These are phyloP conservation scores for Ophiocordyceps robertsii DNA, from an alignment of 2,329 filamentous ascomycete genomes.

Conservation along the genomic window DNA sequence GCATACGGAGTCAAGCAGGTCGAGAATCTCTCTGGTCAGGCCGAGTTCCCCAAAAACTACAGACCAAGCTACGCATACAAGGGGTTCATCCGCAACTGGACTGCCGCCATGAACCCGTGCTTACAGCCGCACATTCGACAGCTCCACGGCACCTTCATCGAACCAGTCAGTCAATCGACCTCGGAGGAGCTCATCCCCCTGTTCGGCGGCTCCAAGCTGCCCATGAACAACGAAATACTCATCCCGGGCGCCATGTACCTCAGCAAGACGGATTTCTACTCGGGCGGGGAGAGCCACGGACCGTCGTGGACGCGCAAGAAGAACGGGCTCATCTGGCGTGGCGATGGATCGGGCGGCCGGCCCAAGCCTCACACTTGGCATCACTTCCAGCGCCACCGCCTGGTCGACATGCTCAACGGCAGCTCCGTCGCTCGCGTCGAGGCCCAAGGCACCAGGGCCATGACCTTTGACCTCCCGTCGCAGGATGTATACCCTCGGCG, in stretches of 20 bases:
- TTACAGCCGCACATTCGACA: constrained; percentile 39
- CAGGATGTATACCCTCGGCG: constrained; percentile 27
- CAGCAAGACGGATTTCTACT: constrained; percentile 41
- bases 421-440: constrained; percentile 39
- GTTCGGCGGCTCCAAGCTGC: constrained; percentile 51
- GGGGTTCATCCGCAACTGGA: constrained; percentile 46
- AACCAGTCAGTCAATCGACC: constrained; percentile 35
- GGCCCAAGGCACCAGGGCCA: constrained; percentile 20
- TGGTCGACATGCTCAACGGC: constrained; percentile 55
- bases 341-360: constrained; percentile 48
- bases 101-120: constrained; percentile 43
- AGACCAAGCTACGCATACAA: constrained; percentile 21
- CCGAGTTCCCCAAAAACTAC: constrained; percentile 22
- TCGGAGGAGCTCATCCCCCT: constrained; percentile 43
- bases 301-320: constrained; percentile 44
- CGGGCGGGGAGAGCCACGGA: constrained; percentile 40
- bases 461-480: constrained; percentile 36
- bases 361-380: constrained; percentile 43
- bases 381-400: constrained; percentile 56
- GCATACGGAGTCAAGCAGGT: constrained; percentile 22
- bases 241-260: constrained; percentile 55
- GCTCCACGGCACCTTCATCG: constrained; percentile 44
- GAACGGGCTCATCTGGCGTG: constrained; percentile 47
- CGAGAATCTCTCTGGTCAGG: constrained; percentile 15
- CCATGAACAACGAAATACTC: constrained; percentile 49